These are phyloP conservation scores for Amphirosellinia nigrospora DNA, from an alignment of 495 filamentous ascomycete species.

Conservation along the genomic window DNA sequence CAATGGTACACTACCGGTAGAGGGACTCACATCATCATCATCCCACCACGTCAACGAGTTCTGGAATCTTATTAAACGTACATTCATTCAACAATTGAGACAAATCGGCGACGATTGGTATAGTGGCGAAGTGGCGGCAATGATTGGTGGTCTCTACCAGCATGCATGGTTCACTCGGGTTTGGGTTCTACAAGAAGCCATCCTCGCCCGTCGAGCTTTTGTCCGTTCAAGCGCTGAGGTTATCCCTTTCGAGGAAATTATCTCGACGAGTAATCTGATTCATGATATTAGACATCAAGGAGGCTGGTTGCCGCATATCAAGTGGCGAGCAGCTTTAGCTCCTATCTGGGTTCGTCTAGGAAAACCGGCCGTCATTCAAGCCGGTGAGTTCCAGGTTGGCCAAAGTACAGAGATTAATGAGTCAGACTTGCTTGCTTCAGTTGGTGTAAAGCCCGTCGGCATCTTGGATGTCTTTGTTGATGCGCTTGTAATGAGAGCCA, in stretches of 20 bases:
- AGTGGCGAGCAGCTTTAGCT: neutral
- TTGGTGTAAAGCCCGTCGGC: neutral
- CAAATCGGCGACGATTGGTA: neutral
- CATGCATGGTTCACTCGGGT: neutral
- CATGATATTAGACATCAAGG: neutral
- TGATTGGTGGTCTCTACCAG: neutral
- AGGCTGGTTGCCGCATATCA: neutral
- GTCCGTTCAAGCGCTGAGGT: neutral
- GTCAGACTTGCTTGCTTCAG: neutral
- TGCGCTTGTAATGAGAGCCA: neutral
- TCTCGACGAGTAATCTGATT: neutral
- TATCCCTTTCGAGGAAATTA: neutral
- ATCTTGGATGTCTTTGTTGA: neutral
- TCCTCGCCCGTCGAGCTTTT: neutral
- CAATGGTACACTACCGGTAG: neutral
- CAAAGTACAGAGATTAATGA: neutral
- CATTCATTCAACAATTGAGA: neutral
- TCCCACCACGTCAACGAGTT: neutral
- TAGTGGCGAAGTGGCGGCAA: neutral
- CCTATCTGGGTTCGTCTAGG: neutral
- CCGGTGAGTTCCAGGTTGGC: neutral
- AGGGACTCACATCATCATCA: neutral
- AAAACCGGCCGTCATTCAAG: neutral
- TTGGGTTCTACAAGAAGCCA: slow-evolving; percentile 1
- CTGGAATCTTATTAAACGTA: neutral